phyloP scores from a whole-genome alignment of 2,329 filamentous ascomycete species.

The Neofusicoccum parvum region DNA sequence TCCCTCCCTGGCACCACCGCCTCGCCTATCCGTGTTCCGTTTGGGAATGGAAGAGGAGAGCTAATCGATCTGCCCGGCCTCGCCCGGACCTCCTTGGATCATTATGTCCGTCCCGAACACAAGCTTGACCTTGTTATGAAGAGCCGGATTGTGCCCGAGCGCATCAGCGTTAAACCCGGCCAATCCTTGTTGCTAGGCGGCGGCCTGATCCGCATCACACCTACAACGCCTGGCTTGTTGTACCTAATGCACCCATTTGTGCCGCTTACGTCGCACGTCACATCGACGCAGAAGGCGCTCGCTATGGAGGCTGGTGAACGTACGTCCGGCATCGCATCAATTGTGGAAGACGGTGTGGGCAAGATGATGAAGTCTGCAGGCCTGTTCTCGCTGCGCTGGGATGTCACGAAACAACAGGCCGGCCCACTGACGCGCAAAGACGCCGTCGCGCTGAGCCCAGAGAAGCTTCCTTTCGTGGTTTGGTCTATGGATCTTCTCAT shows the following conservation, averaged over 20 bases:
- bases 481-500: constrained; percentile 82
- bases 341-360: constrained; percentile 50
- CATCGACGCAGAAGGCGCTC: constrained; percentile 76
- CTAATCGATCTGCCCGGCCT: constrained; percentile 91
- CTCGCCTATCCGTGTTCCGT: constrained; percentile 90
- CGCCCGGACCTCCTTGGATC: constrained; percentile 69
- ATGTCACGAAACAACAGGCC: constrained; percentile 79
- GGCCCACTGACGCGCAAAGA: constrained; percentile 69
- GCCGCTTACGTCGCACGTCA: constrained; percentile 74
- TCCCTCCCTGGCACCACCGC: constrained; percentile 90
- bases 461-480: constrained; percentile 76
- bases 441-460: constrained; percentile 64
- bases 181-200: constrained; percentile 79
- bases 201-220: constrained; percentile 85
- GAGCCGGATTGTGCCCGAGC: constrained; percentile 70
- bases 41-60: constrained; percentile 83
- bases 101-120: constrained; percentile 68
- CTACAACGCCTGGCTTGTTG: constrained; percentile 63
- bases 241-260: constrained; percentile 88
- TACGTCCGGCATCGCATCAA: constrained; percentile 62
- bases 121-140: constrained; percentile 76
- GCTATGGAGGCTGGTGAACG: constrained; percentile 68
- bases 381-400: constrained; percentile 71
- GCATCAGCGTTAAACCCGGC: constrained; percentile 70
- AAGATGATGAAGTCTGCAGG: constrained; percentile 60